Conservation (phyloP, 2,329 filamentous ascomycete genomes). For the Madurella fahalii region DNA sequence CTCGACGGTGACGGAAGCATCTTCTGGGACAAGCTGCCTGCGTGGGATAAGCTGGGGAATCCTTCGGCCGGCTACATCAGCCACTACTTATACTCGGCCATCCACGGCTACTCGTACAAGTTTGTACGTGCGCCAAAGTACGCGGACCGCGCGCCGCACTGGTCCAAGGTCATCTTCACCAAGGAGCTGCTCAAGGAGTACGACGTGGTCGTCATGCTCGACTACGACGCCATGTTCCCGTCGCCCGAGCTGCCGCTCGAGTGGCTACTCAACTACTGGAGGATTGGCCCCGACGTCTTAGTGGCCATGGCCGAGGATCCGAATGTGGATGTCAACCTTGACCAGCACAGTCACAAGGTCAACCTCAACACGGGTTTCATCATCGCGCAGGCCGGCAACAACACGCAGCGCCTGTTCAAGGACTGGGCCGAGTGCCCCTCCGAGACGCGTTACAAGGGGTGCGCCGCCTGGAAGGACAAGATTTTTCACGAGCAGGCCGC, state of each 20-base stretch:
- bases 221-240: constrained; percentile 44
- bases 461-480: constrained; percentile 33
- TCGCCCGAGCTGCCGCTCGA: constrained; percentile 43
- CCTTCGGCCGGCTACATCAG: constrained; percentile 41
- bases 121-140: constrained; percentile 38
- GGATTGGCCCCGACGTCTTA: constrained; percentile 36
- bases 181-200: constrained; percentile 41
- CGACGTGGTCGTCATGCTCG: constrained; percentile 41
- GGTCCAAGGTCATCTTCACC: constrained; percentile 43
- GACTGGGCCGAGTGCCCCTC: constrained; percentile 44
- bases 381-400: constrained; percentile 47
- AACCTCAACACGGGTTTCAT: constrained; percentile 53
- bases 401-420: constrained; percentile 45
- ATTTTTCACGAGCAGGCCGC: constrained; percentile 41
- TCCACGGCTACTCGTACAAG: constrained; percentile 47
- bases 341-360: constrained; percentile 37
- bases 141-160: constrained; percentile 41
- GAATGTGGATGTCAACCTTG: constrained; percentile 35
- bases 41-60: constrained; percentile 37
- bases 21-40: constrained; percentile 34
- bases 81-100: constrained; percentile 44
- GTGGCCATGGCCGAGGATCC: constrained; percentile 42
- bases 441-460: constrained; percentile 29
- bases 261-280: constrained; percentile 47
- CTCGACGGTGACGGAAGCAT: constrained; percentile 36